Percentiles rank a stretch among this genome's conserved stretches.
phyloP scores from a whole-genome alignment of 2,329 filamentous ascomycete genomes.

The Xylaria sp. region DNA sequence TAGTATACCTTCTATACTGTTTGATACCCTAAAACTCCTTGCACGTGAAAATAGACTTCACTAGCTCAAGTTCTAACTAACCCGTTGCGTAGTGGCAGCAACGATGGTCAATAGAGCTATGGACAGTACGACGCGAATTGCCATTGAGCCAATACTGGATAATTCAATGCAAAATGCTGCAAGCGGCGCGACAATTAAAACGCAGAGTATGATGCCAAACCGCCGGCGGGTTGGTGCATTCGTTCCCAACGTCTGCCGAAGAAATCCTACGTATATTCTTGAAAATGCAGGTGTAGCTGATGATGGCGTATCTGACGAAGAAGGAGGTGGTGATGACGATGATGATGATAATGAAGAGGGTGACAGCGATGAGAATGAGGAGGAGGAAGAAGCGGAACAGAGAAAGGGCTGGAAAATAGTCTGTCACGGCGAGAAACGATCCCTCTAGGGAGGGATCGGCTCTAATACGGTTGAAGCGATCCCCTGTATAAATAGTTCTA shows the following conservation, averaged over 20 bases:
- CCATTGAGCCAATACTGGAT: constrained; percentile 37
- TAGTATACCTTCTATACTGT: no score
- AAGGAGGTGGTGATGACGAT: background rate
- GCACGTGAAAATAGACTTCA: no score
- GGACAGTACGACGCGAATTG: constrained; percentile 30
- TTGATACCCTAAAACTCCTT: background rate
- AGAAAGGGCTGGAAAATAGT: no score
- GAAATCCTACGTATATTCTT: background rate
- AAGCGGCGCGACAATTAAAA: background rate
- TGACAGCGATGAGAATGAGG: no score
- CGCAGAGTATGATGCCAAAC: constrained; percentile 14
- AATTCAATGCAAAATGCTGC: background rate
- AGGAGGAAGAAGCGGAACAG: no score
- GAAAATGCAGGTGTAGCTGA: background rate
- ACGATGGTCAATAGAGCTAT: constrained; percentile 29
- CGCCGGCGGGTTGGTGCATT: background rate
- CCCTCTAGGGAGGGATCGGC: no score
- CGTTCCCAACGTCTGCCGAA: background rate
- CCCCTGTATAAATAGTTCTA: no score
- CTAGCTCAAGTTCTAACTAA: background rate
- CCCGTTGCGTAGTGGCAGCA: constrained; percentile 15
- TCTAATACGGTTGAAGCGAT: no score
- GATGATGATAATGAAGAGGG: background rate
- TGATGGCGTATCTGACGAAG: background rate
- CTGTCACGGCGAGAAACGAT: no score